Percentiles rank a stretch among this genome's conserved stretches.
Conservation (phyloP, 768 basidiomycete genomes). For the Dioszegia hungarica region DNA sequence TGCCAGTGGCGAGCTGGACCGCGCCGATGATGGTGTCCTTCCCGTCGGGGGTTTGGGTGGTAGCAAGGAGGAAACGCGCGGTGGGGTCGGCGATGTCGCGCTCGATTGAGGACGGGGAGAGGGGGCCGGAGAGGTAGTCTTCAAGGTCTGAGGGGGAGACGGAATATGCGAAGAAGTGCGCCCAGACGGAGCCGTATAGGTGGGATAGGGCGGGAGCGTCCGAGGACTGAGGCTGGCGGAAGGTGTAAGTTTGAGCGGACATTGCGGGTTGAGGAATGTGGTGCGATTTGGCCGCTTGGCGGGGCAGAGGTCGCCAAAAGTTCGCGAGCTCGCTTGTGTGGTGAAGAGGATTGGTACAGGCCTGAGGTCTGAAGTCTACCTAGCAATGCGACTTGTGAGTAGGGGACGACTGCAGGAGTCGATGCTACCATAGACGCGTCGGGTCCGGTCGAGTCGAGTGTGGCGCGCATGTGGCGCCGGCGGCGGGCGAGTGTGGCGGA, state of each 20-base stretch:
- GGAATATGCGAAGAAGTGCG: slow-evolving; percentile 27
- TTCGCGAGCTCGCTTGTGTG: too few species aligned
- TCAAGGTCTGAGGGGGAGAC: slow-evolving; percentile 23
- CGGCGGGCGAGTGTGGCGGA: too few species aligned
- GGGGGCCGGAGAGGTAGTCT: slow-evolving; percentile 15
- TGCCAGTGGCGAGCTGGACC: slow-evolving; percentile 11
- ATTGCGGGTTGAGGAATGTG: too few species aligned
- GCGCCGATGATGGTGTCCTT: slow-evolving; percentile 11
- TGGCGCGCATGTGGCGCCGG: too few species aligned
- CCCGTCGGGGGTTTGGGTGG: background rate
- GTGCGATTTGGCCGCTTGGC: too few species aligned
- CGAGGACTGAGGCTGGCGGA: slow-evolving; percentile 11
- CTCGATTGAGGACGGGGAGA: slow-evolving; percentile 14
- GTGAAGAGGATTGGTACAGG: too few species aligned
- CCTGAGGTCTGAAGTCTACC: too few species aligned
- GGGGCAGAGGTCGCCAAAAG: too few species aligned
- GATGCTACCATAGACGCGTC: too few species aligned
- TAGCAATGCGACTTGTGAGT: too few species aligned
- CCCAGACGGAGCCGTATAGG: slow-evolving; percentile 27
- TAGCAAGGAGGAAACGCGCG: slow-evolving; percentile 17
- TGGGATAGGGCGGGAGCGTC: slow-evolving; percentile 15
- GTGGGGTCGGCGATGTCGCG: slow-evolving; percentile 6
- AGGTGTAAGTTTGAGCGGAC: background rate
- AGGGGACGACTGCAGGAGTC: too few species aligned
- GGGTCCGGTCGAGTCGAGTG: too few species aligned